phyloP scores from a whole-genome alignment of 108 stramenopile genomes.

The Skeletonema marinoi region DNA sequence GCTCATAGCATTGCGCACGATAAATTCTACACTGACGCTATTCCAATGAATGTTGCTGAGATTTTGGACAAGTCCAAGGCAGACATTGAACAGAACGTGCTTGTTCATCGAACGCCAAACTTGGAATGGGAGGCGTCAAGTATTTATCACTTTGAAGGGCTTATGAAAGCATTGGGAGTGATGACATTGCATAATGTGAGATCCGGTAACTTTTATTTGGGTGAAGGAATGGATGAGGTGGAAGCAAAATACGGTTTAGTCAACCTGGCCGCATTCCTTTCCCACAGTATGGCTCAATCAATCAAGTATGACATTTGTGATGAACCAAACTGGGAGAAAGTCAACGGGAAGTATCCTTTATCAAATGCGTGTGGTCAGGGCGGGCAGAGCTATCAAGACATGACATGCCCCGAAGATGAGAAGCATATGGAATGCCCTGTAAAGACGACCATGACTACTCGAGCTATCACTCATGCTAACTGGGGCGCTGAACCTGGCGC shows the following conservation, averaged over 20 bases:
- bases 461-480: slow-evolving; percentile 41
- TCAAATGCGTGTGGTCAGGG: slow-evolving; percentile 53
- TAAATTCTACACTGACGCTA: not conserved
- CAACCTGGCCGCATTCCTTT: slow-evolving; percentile 37
- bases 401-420: slow-evolving; percentile 42
- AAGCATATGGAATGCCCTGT: slow-evolving; percentile 51
- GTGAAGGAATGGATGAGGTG: not conserved
- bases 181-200: not conserved
- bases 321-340: slow-evolving; percentile 46
- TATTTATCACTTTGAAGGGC: slow-evolving; percentile 6
- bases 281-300: slow-evolving; percentile 62
- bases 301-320: slow-evolving; percentile 62
- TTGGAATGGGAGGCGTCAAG: slow-evolving; percentile 10
- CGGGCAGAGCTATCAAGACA: slow-evolving; percentile 47
- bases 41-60: not conserved
- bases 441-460: slow-evolving; percentile 34
- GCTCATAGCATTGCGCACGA: not conserved
- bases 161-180: not conserved
- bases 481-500: slow-evolving; percentile 54
- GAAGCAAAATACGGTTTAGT: slow-evolving; percentile 1
- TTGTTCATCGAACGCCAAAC: slow-evolving; percentile 1
- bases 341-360: slow-evolving; percentile 46
- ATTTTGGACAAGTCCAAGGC: slow-evolving; percentile 4
- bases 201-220: not conserved
- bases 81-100: slow-evolving; percentile 9